Evolutionary conservation across 768 basidiomycete genomes (phyloP), one percentile per base, ranked within the genome.

Genomic region (Podaxis carcinomalis): DNA sequence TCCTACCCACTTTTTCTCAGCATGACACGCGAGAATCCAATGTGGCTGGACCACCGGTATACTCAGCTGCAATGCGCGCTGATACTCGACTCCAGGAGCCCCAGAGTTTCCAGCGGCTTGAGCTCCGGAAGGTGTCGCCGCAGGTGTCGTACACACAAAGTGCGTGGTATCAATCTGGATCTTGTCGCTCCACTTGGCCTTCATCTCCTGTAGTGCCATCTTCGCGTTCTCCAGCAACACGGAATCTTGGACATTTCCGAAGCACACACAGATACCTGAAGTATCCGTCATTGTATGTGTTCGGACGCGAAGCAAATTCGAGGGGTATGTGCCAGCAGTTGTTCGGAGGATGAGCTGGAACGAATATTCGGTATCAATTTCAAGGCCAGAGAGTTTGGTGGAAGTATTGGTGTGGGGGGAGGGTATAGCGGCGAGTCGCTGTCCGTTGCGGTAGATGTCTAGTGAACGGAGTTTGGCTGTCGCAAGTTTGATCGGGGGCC

Each of bases 131-230:
- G 86, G 83, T 0, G 85, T 87, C 9, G 85, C 82, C 0, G 87
- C 89, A 2, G 95, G 93, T 0, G 91, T 93, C 16, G 94, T 96
- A 70, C 95, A 96, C 44, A 98, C 95, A 66, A 97, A 99, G 73
- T 99, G 96, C 0, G 95, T 98, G 9, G 96, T 98, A 70, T 99
- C 96, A 61, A 98, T 95, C 76, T 95, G 92, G 42, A 99, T 95
- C 68, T 86, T 90, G 65, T 95, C 90, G 68, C 87, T 92, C 88
- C 90, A 95, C 65, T 89, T 89, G 0, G 93, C 96, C 44, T 81
- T 83, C 90, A 98, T 97, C 67, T 91, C 87, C 50, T 81, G 71
- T 56, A 99, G 74, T 6, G 93, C 92, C 58, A 84, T 71, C 72
- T 92, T 93, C 35, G 90, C 87, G 63, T 94, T 87, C 68, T 92